A percentile compares a stretch with the other conserved stretches of the same genome.
These are phyloP conservation scores for Chlorencoelia australis DNA, from an alignment of 2,329 filamentous ascomycete genomes.

Conservation along the genomic window DNA sequence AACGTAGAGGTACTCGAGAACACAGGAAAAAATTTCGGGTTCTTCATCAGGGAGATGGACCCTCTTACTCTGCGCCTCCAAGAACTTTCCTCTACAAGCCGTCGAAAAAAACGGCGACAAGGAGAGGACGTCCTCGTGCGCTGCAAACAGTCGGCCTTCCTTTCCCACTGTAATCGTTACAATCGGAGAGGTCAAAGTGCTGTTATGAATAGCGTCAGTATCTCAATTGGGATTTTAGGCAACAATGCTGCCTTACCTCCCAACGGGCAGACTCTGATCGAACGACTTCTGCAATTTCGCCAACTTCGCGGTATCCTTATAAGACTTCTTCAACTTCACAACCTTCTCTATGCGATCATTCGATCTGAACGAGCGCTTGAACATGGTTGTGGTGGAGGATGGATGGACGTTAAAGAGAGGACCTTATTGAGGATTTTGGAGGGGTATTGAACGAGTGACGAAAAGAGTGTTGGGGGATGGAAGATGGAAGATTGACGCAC, in stretches of 20 bases:
- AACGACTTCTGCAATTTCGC: constrained; percentile 80
- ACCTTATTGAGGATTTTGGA: constrained; percentile 15
- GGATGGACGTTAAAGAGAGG: constrained; percentile 14
- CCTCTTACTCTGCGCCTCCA: constrained; percentile 67
- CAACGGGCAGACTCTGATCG: constrained; percentile 43
- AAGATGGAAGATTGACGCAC: constrained; percentile 25
- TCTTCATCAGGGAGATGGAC: constrained; percentile 67
- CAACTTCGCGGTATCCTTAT: constrained; percentile 69
- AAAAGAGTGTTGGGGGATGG: constrained; percentile 23
- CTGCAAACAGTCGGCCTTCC: constrained; percentile 85
- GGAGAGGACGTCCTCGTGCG: constrained; percentile 84
- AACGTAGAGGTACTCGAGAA: constrained; percentile 87
- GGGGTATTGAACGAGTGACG: constrained; percentile 25
- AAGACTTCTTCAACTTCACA: constrained; percentile 69
- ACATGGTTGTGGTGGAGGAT: constrained; percentile 51
- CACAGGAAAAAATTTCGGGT: constrained; percentile 83
- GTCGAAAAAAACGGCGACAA: constrained; percentile 76
- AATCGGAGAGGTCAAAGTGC: constrained; percentile 52
- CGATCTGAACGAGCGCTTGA: constrained; percentile 82
- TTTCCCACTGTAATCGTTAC: constrained; percentile 75
- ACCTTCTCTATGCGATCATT: constrained; percentile 84
- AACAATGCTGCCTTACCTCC: constrained; percentile 30
- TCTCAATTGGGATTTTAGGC: neutral
- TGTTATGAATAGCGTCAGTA: constrained; percentile 14
- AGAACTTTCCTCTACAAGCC: constrained; percentile 61